phyloP scores from a whole-genome alignment of 176 grass and related monocot species.

The Raddia distichophylla region DNA sequence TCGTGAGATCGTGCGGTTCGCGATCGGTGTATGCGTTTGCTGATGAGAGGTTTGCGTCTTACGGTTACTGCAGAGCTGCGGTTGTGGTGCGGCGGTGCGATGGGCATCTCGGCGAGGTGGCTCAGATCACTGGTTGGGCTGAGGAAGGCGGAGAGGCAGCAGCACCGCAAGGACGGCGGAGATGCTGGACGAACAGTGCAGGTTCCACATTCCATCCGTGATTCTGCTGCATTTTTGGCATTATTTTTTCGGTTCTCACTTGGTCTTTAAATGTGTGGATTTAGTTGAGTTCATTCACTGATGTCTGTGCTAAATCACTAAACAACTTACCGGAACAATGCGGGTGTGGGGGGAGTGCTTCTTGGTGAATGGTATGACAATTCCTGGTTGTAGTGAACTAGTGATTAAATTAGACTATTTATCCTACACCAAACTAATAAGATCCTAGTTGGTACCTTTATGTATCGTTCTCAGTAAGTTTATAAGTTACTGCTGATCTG shows the following conservation, averaged over 20 bases:
- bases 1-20: not conserved
- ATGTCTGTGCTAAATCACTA: not conserved
- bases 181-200: conserved; percentile 37
- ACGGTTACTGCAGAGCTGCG: not conserved
- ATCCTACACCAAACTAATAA: not conserved
- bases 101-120: conserved; percentile 86
- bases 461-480: not conserved
- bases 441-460: not conserved
- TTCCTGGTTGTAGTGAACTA: not conserved
- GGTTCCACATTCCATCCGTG: not conserved
- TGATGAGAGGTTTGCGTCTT: conserved; percentile 9
- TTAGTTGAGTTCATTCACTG: conserved; percentile 7
- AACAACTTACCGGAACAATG: not conserved
- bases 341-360: not conserved
- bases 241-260: not conserved
- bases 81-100: conserved; percentile 24
- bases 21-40: not conserved
- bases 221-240: not conserved
- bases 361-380: not conserved
- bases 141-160: conserved; percentile 64
- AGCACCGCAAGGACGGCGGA: conserved; percentile 49
- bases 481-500: conserved; percentile 9
- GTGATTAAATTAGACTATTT: not conserved
- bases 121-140: conserved; percentile 79
- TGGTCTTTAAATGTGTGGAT: conserved; percentile 1